Evolutionary conservation across 352 stramenopile species (phyloP).

Genomic region (Elongisporangium anandrum): DNA sequence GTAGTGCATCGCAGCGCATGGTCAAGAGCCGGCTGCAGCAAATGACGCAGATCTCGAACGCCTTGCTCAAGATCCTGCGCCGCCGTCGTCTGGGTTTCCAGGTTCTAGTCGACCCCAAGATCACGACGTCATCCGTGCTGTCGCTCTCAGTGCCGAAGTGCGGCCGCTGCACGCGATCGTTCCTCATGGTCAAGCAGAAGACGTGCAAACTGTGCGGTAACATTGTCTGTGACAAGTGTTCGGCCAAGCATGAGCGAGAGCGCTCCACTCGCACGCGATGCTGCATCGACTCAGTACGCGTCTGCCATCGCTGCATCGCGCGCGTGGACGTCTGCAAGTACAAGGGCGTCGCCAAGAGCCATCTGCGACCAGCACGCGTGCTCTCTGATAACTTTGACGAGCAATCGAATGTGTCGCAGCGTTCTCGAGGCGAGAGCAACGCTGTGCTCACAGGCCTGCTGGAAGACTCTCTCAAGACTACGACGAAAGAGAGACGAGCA

Average conservation of each 20-base stretch:
- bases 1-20: not conserved
- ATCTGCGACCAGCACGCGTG: conserved; percentile 6
- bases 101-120: conserved; percentile 21
- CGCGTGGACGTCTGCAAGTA: conserved; percentile 38
- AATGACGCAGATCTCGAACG: conserved; percentile 18
- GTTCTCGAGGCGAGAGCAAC: not conserved
- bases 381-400: not conserved
- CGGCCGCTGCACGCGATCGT: conserved; percentile 36
- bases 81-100: conserved; percentile 45
- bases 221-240: conserved; percentile 48
- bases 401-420: not conserved
- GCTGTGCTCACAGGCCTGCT: not conserved
- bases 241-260: conserved; percentile 30
- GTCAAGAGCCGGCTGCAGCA: conserved; percentile 14
- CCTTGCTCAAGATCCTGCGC: conserved; percentile 31
- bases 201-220: conserved; percentile 44
- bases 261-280: conserved; percentile 13
- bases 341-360: conserved; percentile 25
- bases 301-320: conserved; percentile 39
- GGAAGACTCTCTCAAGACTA: not conserved
- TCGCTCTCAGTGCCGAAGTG: conserved; percentile 26
- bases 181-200: conserved; percentile 22
- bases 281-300: conserved; percentile 29
- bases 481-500: not conserved
- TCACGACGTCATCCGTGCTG: conserved; percentile 19